Evolutionary conservation across 2,329 filamentous ascomycete species (phyloP), one percentile per base, ranked within the genome.

Genomic region (Didymella pinodella): DNA sequence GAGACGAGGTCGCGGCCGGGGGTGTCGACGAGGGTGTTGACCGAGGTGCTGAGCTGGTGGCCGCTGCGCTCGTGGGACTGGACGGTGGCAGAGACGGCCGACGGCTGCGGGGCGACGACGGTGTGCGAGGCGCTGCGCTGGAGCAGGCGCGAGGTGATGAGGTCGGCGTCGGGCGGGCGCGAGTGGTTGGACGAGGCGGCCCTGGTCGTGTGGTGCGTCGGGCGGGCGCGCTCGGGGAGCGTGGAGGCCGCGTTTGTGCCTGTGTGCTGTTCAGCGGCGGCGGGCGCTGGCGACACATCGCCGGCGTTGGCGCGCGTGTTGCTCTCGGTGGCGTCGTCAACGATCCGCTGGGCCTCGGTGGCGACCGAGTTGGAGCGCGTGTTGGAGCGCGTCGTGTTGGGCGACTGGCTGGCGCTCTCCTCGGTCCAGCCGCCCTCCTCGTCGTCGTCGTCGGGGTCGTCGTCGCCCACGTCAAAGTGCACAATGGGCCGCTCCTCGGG

Each of bases 131-230:
- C 83, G 10, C 82, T 86, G 65, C 89, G 84, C 69, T 89, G 85
- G 2, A 92, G 81, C 36, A 91, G 77, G 58, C 88, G 83, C 29
- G 88, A 88, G 7, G 89, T 91, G 50, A 91, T 84, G 61, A 88
- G 86, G 66, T 88, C 85, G 60, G 86, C 88, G 68, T 88, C 87
- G 34, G 78, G 76, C 25, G 74, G 74, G 32, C 74, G 65, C 31
- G 75, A 74, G 52, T 77, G 71, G 32, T 73, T 67, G 50, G 75
- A 69, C 29, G 74, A 69, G 59, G 63, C 70, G 43, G 69, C 64
- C 18, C 73, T 74, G 62, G 74, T 78, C 12, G 69, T 57, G 20
- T 68, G 65, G 20, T 65, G 65, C 26, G 65, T 50, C 25, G 47
- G 58, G 49, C 63, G 68, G 12, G 70, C 64, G 51, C 74, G 74